Evolutionary conservation across 139 green algal species (phyloP), one percentile per base, ranked within the genome.

Genomic region (Micractinium conductrix): DNA sequence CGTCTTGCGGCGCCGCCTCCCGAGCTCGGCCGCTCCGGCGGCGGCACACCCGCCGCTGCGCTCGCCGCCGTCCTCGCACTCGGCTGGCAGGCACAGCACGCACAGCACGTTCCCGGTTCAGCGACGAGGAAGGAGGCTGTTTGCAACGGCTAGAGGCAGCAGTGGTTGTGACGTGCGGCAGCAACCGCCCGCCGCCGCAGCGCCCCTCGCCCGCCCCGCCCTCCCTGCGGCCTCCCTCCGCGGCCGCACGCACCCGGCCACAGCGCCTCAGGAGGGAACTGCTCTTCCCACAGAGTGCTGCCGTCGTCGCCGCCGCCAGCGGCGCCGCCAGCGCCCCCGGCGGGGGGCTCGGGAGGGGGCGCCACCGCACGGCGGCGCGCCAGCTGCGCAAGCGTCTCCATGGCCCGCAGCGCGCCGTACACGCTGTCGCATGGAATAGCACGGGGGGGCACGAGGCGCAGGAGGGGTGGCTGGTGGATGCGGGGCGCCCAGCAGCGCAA

Each of bases 301-400:
- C 24, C 37, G 43, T 2, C 76, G 28, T 10, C 40, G 76, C 76
- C 37, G 12, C 55, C 35, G 19, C 12, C 35, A 17, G 22, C 37
- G 37, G 42, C 55, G 8, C 2, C 16, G 35, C 0, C 70, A 2
- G 43, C 28, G 43, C 43, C 43, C 22, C 3, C 38, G 37, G 10
- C 24, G n/a, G 17, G 37, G n/a, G 21, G 43, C 71, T 78, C 71
- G 43, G 67, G 2, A 42, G 45, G 40, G 44, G 55, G n/a, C 12
- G 33, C 26, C 48, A 80, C 48, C 10, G 45, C 19, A 30, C 76
- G 76, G 50, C 78, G 65, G 26, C 84, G 74, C 17, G 92, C 67
- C 44, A 94, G 88, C 90, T 94, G 91, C 6, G 86, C 83, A 30
- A 94, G 84, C 9, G 88, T 91, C 78, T 94, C 91, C 79, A 94